These are phyloP conservation scores for Phycomyces blakesleeanus DNA, from an alignment of 192 early-diverging fungal genomes.

Conservation along the genomic window DNA sequence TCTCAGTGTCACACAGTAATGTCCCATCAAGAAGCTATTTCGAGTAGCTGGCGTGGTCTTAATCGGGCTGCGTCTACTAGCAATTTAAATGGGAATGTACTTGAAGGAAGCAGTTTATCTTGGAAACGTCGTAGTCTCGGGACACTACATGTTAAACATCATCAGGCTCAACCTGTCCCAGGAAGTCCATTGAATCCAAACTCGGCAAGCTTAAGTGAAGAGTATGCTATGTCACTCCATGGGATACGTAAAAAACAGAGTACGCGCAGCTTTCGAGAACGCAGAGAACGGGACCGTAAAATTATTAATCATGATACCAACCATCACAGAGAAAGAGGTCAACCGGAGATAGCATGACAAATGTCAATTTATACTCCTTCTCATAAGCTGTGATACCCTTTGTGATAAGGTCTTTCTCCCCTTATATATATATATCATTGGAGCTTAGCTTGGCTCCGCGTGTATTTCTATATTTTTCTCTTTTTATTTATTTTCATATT, in stretches of 20 bases:
- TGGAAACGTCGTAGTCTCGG: constrained; percentile 22
- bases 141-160: constrained; percentile 4
- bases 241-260: constrained; percentile 34
- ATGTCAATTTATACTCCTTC: not conserved
- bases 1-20: not conserved
- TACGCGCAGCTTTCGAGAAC: constrained; percentile 35
- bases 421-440: not conserved
- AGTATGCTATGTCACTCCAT: constrained; percentile 28
- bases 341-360: not conserved
- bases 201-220: constrained; percentile 21
- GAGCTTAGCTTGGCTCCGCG: no score
- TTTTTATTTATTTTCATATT: no score
- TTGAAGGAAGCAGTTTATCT: not conserved
- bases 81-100: not conserved
- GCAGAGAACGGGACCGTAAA: constrained; percentile 33
- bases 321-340: not conserved
- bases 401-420: not conserved
- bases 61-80: constrained; percentile 20
- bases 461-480: no score
- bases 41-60: constrained; percentile 12
- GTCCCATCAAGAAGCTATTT: not conserved
- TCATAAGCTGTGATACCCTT: not conserved
- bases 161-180: not conserved
- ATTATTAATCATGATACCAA: constrained; percentile 10
- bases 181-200: not conserved